Conservation (phyloP, 805 yeast genomes). For the Saccharomycopsis selenospora region DNA sequence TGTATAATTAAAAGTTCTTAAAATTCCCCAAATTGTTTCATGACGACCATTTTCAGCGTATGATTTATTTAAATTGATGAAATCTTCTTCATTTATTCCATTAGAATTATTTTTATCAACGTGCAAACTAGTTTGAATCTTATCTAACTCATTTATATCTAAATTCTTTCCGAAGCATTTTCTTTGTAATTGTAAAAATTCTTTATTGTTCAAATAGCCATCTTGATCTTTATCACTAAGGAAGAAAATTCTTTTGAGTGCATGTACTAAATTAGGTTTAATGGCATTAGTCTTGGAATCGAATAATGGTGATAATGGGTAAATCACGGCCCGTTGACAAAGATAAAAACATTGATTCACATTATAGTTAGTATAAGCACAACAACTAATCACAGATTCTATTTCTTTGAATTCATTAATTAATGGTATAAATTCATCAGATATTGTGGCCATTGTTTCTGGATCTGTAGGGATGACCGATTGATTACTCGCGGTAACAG, state of each 20-base stretch:
- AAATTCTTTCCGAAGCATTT: constrained; percentile 61
- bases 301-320: constrained; percentile 87
- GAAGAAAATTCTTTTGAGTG: constrained; percentile 74
- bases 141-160: constrained; percentile 35
- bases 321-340: constrained; percentile 88
- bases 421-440: constrained; percentile 80
- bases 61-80: constrained; percentile 65
- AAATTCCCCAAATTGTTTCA: constrained; percentile 94
- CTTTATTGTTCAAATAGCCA: constrained; percentile 65
- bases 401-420: constrained; percentile 89
- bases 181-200: constrained; percentile 60
- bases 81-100: constrained; percentile 71
- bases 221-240: constrained; percentile 88
- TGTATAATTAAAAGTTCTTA: constrained; percentile 83
- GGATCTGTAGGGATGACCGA: constrained; percentile 15
- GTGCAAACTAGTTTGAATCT: constrained; percentile 34
- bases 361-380: constrained; percentile 77
- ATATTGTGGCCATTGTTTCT: constrained; percentile 28
- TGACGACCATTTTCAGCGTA: constrained; percentile 91
- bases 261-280: constrained; percentile 69
- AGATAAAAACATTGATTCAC: constrained; percentile 88
- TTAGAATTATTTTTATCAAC: constrained; percentile 18
- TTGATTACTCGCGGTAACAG: neutral
- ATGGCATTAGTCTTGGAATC: constrained; percentile 84
- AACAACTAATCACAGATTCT: constrained; percentile 83